Conservation (phyloP, 495 filamentous ascomycete genomes). For the Penicillium salamii region DNA sequence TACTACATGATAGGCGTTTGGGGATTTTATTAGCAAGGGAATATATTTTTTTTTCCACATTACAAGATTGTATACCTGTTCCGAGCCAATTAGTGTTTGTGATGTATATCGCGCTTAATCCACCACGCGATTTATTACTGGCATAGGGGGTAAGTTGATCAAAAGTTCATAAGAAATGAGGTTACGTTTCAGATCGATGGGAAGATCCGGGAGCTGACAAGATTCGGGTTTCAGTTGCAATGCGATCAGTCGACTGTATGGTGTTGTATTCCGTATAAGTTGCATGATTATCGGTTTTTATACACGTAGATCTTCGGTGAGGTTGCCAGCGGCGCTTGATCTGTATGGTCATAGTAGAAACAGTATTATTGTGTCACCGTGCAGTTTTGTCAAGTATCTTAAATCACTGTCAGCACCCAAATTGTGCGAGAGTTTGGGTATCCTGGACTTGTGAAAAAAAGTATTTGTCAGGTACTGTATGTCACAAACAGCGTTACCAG, state of each 20-base stretch:
- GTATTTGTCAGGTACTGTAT: constrained; percentile 6
- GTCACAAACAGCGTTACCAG: constrained; percentile 2
- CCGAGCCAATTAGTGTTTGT: constrained; percentile 23
- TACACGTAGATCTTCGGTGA: constrained; percentile 5
- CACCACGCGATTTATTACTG: constrained; percentile 23
- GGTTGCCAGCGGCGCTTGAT: constrained; percentile 2
- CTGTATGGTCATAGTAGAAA: constrained; percentile 1
- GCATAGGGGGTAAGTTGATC: constrained; percentile 9
- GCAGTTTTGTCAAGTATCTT: neutral
- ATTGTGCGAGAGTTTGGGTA: neutral
- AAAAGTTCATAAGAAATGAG: neutral
- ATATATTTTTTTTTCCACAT: neutral
- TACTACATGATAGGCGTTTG: constrained; percentile 18
- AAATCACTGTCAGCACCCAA: neutral
- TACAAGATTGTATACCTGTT: too few species aligned
- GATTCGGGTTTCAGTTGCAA: neutral
- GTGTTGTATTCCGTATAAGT: neutral
- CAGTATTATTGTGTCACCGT: neutral
- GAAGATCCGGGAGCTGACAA: neutral
- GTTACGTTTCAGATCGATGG: neutral
- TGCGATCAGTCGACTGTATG: neutral
- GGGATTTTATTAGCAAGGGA: constrained; percentile 8
- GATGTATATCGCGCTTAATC: constrained; percentile 21
- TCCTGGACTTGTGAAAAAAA: neutral
- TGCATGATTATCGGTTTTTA: constrained; percentile 7